These are phyloP conservation scores for Cylindrotheca closterium DNA, from an alignment of 108 stramenopile species.

Conservation along the genomic window DNA sequence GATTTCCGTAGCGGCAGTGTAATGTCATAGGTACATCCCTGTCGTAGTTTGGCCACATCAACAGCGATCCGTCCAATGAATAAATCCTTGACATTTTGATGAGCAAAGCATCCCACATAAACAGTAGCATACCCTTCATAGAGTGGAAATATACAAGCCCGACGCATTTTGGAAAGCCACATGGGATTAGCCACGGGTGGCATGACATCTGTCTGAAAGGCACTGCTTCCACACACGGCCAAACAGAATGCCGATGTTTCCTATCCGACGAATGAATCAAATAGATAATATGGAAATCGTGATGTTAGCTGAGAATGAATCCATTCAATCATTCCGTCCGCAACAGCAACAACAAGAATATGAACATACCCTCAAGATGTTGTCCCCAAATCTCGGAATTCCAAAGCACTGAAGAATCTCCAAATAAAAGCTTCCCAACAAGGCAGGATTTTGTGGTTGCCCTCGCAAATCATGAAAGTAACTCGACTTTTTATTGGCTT, in stretches of 20 bases:
- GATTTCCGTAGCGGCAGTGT: constrained; percentile 44
- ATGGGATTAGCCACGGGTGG: constrained; percentile 33
- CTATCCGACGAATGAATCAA: constrained; percentile 9
- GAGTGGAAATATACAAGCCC: constrained; percentile 59
- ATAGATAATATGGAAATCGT: too few species aligned
- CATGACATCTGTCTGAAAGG: constrained; percentile 60
- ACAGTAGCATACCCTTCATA: constrained; percentile 45
- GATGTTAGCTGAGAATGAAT: too few species aligned
- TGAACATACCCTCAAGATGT: too few species aligned
- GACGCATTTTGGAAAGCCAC: constrained; percentile 47
- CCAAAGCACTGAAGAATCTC: constrained; percentile 57
- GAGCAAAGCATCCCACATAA: constrained; percentile 52
- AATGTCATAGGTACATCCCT: constrained; percentile 48
- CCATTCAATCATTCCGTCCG: too few species aligned
- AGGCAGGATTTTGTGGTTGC: not conserved
- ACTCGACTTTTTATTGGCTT: constrained; percentile 29
- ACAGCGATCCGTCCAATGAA: constrained; percentile 53
- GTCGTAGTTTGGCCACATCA: constrained; percentile 45
- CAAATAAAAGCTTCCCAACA: constrained; percentile 38
- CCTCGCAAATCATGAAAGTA: constrained; percentile 24
- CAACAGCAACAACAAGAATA: too few species aligned
- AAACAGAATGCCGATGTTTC: constrained; percentile 48
- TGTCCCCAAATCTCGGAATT: constrained; percentile 48
- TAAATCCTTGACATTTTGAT: constrained; percentile 37
- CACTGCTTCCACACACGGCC: constrained; percentile 48